Base-by-base conservation (phyloP, 495 filamentous ascomycete genomes). In the Oleoguttula mirabilis region DNA sequence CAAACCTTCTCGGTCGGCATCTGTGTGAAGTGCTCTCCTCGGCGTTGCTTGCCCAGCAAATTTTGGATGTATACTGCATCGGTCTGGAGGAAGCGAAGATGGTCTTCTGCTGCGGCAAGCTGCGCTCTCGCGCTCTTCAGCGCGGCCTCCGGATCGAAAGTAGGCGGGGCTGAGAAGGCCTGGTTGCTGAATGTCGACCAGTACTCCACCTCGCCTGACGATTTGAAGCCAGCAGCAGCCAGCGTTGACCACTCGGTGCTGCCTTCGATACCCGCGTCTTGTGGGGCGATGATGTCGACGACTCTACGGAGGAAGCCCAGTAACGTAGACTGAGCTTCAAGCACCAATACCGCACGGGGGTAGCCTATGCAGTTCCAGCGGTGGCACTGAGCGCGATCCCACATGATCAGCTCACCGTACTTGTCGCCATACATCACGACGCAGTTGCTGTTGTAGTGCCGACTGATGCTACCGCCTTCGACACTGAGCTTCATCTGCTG, bases 361-460 rank as follows among this genome's bases (percentile, higher is more conserved):
- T 22, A 32, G 2, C 42, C 42, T 14, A 45, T 38, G 3, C 21
- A 10, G 10, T 45, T 28, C 42, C 32, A 38, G 2, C 21, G 10
- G 21, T 45, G 42, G 3, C 20, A 21, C n/a, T 3, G 21, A 3
- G 16, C 21, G 10, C 3, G 10, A 3, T 38, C 3, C 42, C 42
- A 45, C 10, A 17, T 25, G 3, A 37, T 22, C 2, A 45, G 25
- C 10, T 27, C 14, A 12, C 42, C 42, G 25, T 21, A 38, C 4
- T n/a, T 12, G 10, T 37, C 20, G 21, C 28, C 32, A 11, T 45
- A 21, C n/a, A 25, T 22, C 8, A 45, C 34, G n/a, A 45, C 42
- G n/a, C 16, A 21, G 20, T 45, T 23, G 2, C 22, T 21, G 15
- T 28, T 39, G 21, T 28, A 45, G 2, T 21, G 33, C 14, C 22